These are phyloP conservation scores for Acer campestre DNA, from an alignment of 345 rosid genomes.

Conservation along the genomic window DNA sequence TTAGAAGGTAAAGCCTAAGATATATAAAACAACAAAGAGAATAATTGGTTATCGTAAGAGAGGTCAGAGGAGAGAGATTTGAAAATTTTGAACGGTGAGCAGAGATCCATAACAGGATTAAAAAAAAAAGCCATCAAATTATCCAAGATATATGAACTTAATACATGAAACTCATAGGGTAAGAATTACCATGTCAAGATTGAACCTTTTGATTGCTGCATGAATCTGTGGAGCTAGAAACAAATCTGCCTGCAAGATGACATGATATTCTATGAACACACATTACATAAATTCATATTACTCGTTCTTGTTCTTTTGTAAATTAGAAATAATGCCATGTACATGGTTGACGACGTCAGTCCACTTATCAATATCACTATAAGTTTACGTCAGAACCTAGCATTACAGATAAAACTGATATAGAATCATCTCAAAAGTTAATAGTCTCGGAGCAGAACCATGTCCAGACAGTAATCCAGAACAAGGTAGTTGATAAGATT, in stretches of 20 bases:
- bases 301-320: too few relatives aligned
- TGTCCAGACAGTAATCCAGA: neutral
- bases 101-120: neutral
- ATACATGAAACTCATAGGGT: neutral
- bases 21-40: neutral
- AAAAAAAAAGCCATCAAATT: too few relatives aligned
- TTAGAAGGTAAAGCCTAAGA: neutral
- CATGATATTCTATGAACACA: neutral
- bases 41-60: too few relatives aligned
- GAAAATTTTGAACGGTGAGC: neutral
- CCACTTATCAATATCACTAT: neutral
- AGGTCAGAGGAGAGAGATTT: too few relatives aligned
- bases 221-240: conserved; percentile 78
- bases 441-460: neutral
- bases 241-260: conserved; percentile 70
- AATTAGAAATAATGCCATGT: too few relatives aligned
- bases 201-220: conserved; percentile 51
- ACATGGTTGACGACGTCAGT: too few relatives aligned
- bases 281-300: too few relatives aligned
- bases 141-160: neutral
- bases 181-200: conserved; percentile 65
- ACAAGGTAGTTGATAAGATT: neutral
- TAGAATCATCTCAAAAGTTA: neutral
- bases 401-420: neutral
- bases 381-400: neutral